phyloP scores from a whole-genome alignment of 2,329 filamentous ascomycete species.

The Diaporthe sp. region DNA sequence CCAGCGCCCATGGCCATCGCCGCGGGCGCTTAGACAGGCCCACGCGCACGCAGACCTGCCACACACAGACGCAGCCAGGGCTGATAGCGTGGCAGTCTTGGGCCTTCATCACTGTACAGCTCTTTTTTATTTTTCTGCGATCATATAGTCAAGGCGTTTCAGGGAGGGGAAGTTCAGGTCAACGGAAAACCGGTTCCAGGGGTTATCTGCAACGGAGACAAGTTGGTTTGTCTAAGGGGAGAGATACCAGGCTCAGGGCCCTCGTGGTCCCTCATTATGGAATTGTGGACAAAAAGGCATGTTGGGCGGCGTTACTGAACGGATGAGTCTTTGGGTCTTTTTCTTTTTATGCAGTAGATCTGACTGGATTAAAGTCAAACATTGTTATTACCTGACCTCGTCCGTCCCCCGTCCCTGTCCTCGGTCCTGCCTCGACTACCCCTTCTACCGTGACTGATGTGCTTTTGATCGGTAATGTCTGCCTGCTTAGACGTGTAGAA shows the following conservation, averaged over 20 bases:
- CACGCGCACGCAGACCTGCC: background rate
- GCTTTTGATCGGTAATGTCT: background rate
- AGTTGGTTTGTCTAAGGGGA: slow-evolving; percentile 20
- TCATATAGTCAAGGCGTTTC: slow-evolving; percentile 33
- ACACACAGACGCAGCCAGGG: background rate
- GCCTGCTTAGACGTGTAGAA: too few species aligned
- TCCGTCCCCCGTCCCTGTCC: background rate
- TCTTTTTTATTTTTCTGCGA: background rate
- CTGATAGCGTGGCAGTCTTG: slow-evolving; percentile 5
- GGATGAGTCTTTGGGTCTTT: background rate
- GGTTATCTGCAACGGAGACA: slow-evolving; percentile 22
- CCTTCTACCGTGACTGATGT: background rate
- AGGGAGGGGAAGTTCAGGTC: background rate
- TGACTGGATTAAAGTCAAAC: slow-evolving; percentile 25
- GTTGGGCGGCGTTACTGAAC: slow-evolving; percentile 9
- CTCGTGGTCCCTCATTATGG: slow-evolving; percentile 16
- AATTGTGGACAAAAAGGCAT: slow-evolving; percentile 27
- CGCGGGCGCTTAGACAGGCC: slow-evolving; percentile 54
- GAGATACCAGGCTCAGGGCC: slow-evolving; percentile 29
- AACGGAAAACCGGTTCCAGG: slow-evolving; percentile 21
- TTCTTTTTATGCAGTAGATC: slow-evolving; percentile 12
- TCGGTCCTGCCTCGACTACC: background rate
- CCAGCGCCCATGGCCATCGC: slow-evolving; percentile 63
- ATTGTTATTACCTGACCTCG: background rate
- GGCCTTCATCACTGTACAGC: background rate